Evolutionary conservation across 306 rosid species (phyloP).

Genomic region (Acacia melanoxylon): DNA sequence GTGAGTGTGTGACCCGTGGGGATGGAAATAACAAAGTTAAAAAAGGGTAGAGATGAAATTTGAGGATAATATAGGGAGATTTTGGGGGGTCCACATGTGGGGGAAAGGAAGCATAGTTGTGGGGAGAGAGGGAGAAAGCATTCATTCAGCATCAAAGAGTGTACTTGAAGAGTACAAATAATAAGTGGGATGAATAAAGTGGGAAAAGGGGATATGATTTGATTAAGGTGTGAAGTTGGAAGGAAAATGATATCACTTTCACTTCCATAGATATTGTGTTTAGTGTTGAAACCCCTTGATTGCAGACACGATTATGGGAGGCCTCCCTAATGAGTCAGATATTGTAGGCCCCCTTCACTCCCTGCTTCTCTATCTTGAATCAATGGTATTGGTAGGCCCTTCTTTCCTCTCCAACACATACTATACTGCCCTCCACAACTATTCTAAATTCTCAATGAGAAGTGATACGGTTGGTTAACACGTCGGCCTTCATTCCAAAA

Average conservation of each 20-base stretch:
- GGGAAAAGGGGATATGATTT: conserved; percentile 21
- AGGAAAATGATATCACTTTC: conserved; percentile 27
- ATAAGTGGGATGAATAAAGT: conserved; percentile 17
- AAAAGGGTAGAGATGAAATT: neutral
- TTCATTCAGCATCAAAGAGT: conserved; percentile 35
- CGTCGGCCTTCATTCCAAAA: no score
- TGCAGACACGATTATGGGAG: neutral
- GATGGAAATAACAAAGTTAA: conserved; percentile 30
- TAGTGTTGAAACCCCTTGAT: neutral
- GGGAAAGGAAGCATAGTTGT: neutral
- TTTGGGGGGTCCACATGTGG: conserved; percentile 48
- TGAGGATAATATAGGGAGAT: neutral
- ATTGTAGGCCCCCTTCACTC: conserved; percentile 28
- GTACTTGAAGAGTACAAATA: conserved; percentile 41
- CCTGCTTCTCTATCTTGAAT: neutral
- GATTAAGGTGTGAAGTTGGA: conserved; percentile 28
- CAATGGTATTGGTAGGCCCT: no score
- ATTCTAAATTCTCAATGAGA: no score
- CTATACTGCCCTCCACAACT: no score
- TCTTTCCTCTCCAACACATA: no score
- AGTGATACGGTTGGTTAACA: no score
- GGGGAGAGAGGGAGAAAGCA: conserved; percentile 35
- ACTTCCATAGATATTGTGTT: neutral
- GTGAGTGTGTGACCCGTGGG: neutral
- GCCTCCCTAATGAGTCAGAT: conserved; percentile 36